Conservation (phyloP, 1,284 basidiomycete species). For the Veloporphyrellus conicus region DNA sequence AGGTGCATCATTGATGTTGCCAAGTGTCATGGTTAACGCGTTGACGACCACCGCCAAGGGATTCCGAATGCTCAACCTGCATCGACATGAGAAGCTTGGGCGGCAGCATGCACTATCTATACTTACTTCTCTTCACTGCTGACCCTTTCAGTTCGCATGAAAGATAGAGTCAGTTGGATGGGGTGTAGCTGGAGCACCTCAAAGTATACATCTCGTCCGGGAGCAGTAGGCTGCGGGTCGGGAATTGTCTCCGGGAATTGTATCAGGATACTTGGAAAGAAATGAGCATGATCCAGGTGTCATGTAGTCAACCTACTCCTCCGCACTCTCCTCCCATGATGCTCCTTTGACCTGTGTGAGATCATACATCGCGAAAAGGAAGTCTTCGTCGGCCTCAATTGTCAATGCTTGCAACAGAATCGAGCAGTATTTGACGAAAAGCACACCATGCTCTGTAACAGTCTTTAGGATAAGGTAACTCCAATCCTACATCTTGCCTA, state of each 20-base stretch:
- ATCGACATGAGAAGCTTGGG: slow-evolving; percentile 8
- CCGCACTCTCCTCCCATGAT: slow-evolving; percentile 74
- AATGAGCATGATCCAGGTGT: slow-evolving; percentile 7
- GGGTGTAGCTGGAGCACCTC: slow-evolving; percentile 97
- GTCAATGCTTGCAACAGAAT: slow-evolving; percentile 93
- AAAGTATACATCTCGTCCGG: slow-evolving; percentile 86
- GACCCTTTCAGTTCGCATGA: slow-evolving; percentile 93
- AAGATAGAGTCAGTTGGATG: slow-evolving; percentile 88
- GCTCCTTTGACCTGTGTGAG: slow-evolving; percentile 89
- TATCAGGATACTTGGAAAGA: slow-evolving; percentile 63
- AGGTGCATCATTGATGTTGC: slow-evolving; percentile 97
- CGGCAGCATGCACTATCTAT: not conserved
- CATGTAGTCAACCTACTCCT: slow-evolving; percentile 56
- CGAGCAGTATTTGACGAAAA: slow-evolving; percentile 97
- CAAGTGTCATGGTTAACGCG: slow-evolving; percentile 93
- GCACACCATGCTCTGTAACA: slow-evolving; percentile 81
- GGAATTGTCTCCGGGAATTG: slow-evolving; percentile 72
- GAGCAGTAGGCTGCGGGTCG: slow-evolving; percentile 67
- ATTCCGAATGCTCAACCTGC: slow-evolving; percentile 78
- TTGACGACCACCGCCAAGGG: slow-evolving; percentile 93
- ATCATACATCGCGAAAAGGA: slow-evolving; percentile 90
- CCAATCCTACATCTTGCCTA: slow-evolving; percentile 33
- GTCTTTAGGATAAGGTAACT: not conserved
- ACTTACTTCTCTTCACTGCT: slow-evolving; percentile 90
- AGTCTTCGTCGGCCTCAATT: slow-evolving; percentile 95